Conservation (phyloP, 352 stramenopile species). For the Globisporangium acanthophoron region DNA sequence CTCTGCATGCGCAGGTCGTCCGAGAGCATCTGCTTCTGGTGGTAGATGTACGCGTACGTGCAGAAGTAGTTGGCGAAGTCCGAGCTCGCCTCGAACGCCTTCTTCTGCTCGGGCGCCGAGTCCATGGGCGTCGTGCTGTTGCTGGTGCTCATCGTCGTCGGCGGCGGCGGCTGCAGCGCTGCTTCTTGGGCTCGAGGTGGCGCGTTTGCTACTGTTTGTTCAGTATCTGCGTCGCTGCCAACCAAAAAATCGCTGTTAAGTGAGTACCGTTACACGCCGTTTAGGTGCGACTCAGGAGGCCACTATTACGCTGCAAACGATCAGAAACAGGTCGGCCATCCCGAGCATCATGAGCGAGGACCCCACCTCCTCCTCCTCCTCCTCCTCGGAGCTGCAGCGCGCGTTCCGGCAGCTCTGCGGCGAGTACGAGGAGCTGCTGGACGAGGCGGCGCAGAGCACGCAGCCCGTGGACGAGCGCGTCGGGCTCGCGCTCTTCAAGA, state of each 20-base stretch:
- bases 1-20: conserved; percentile 99
- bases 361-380: too few species aligned
- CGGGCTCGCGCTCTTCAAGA: conserved; percentile 77
- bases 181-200: background rate
- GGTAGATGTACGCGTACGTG: conserved; percentile 89
- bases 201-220: too few species aligned
- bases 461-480: conserved; percentile 63
- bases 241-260: too few species aligned
- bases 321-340: too few species aligned
- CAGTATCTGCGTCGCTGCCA: too few species aligned
- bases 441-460: conserved; percentile 49
- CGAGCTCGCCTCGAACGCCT: conserved; percentile 74
- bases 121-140: conserved; percentile 23
- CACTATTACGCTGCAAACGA: too few species aligned
- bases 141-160: background rate
- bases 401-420: conserved; percentile 52
- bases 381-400: conserved; percentile 24
- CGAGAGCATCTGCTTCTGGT: conserved; percentile 99
- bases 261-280: too few species aligned
- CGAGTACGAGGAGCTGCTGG: conserved; percentile 67
- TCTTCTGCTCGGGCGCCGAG: conserved; percentile 74
- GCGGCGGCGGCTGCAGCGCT: background rate
- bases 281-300: too few species aligned
- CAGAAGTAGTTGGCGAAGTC: conserved; percentile 91
- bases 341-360: too few species aligned